phyloP scores from a whole-genome alignment of 805 yeast genomes.

The Teunomyces funiuensis region DNA sequence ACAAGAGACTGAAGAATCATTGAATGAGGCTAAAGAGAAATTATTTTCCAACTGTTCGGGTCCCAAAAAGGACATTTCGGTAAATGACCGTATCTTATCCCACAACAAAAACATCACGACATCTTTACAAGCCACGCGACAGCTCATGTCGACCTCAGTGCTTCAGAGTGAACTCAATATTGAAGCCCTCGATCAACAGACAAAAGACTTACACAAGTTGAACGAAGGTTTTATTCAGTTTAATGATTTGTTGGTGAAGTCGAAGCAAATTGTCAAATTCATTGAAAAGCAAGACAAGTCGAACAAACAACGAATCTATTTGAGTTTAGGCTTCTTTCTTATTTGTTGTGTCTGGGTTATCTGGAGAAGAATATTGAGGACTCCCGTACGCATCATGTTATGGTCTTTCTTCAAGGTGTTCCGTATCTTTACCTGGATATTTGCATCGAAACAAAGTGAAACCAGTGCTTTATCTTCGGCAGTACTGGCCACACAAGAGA shows the following conservation, averaged over 20 bases:
- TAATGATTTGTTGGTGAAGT: conserved; percentile 39
- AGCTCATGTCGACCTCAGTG: conserved; percentile 48
- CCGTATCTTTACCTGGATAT: conserved; percentile 13
- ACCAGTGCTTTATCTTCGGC: neutral
- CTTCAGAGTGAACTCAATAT: conserved; percentile 52
- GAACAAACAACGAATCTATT: conserved; percentile 49
- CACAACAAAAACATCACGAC: conserved; percentile 49
- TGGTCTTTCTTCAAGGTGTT: conserved; percentile 48
- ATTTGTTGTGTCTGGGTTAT: conserved; percentile 49
- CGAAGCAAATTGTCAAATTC: conserved; percentile 47
- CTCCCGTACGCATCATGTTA: conserved; percentile 43
- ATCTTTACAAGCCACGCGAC: conserved; percentile 47
- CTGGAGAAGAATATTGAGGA: conserved; percentile 47
- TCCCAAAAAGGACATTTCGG: conserved; percentile 8
- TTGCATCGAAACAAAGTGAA: neutral
- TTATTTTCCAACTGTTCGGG: conserved; percentile 24
- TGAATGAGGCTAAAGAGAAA: conserved; percentile 11
- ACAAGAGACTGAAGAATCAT: neutral
- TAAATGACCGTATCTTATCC: conserved; percentile 42
- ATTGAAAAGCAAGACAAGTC: conserved; percentile 52
- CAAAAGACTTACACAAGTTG: conserved; percentile 39
- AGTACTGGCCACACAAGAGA: neutral
- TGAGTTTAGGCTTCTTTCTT: conserved; percentile 46
- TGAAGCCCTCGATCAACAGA: conserved; percentile 47
- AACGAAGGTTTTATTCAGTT: conserved; percentile 43